Conservation (phyloP, 2,329 filamentous ascomycete species). For the Escovopsis sp. region DNA sequence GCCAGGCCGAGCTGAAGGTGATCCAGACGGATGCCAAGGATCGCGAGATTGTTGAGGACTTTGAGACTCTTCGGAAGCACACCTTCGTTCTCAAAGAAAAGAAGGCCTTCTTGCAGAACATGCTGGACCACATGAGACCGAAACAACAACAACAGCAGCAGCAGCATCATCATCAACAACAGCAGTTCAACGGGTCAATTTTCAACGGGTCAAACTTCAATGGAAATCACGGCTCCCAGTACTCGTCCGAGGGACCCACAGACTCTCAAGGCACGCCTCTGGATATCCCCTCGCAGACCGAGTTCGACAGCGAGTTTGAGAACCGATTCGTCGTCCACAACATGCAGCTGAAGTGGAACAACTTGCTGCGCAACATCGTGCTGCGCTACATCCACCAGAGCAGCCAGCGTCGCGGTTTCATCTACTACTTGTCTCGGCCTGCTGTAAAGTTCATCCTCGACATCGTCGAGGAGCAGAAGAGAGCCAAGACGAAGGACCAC, state of each 20-base stretch:
- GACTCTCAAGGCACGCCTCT: conserved; percentile 41
- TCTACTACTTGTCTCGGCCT: conserved; percentile 91
- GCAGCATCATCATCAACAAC: conserved; percentile 1
- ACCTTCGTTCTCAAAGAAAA: conserved; percentile 42
- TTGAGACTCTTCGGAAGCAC: conserved; percentile 44
- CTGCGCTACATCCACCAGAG: conserved; percentile 96
- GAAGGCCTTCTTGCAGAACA: conserved; percentile 42
- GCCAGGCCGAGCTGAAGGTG: conserved; percentile 58
- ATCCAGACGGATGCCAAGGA: conserved; percentile 37
- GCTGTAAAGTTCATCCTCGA: conserved; percentile 97
- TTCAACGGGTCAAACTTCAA: conserved; percentile 12
- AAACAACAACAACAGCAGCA: conserved; percentile 11
- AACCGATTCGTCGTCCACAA: conserved; percentile 98
- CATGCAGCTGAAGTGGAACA: conserved; percentile 96
- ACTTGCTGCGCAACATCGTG: conserved; percentile 86
- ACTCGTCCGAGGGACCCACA: conserved; percentile 25
- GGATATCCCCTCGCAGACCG: conserved; percentile 55
- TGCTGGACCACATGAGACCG: conserved; percentile 35
- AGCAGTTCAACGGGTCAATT: conserved; percentile 12
- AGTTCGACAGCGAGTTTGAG: conserved; percentile 89
- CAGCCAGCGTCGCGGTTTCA: conserved; percentile 84
- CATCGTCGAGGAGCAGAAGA: conserved; percentile 87
- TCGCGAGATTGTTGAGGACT: conserved; percentile 37
- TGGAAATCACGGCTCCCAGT: conserved; percentile 11
- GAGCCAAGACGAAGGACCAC: conserved; percentile 37